These are phyloP conservation scores for Aspergillus haitiensis DNA, from an alignment of 495 filamentous ascomycete genomes.

Conservation along the genomic window DNA sequence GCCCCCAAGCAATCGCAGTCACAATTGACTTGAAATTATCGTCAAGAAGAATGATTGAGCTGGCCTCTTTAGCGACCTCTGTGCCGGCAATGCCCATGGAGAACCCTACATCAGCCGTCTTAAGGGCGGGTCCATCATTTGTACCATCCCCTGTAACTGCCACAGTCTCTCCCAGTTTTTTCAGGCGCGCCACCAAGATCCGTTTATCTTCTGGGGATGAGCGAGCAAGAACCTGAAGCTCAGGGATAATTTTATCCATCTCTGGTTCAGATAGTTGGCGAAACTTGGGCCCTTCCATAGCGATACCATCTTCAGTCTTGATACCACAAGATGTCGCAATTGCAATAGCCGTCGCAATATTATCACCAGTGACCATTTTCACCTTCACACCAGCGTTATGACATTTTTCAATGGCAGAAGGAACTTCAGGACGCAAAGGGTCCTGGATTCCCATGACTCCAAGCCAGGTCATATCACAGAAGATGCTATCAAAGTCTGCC, in stretches of 20 bases:
- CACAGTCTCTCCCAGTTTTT: constrained; percentile 74
- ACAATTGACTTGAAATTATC: constrained; percentile 89
- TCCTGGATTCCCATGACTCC: constrained; percentile 68
- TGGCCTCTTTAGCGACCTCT: constrained; percentile 92
- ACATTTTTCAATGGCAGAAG: constrained; percentile 70
- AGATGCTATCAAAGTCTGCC: constrained; percentile 58
- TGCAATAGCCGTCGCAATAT: constrained; percentile 75
- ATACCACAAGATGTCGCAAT: constrained; percentile 86
- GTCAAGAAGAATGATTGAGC: constrained; percentile 87
- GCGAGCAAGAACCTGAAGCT: constrained; percentile 78
- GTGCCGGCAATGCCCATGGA: constrained; percentile 92
- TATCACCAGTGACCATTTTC: constrained; percentile 90
- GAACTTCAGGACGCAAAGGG: constrained; percentile 69
- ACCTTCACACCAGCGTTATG: constrained; percentile 78
- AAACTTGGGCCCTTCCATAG: constrained; percentile 85
- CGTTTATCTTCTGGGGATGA: constrained; percentile 89
- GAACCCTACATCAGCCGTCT: constrained; percentile 85
- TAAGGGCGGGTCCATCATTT: constrained; percentile 85
- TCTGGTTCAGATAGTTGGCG: constrained; percentile 68
- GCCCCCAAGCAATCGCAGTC: constrained; percentile 86
- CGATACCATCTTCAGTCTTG: constrained; percentile 65
- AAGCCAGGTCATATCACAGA: constrained; percentile 60
- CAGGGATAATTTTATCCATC: constrained; percentile 71
- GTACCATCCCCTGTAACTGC: constrained; percentile 89
- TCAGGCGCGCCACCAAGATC: constrained; percentile 71